Evolutionary conservation across 306 rosid species (phyloP).

Genomic region (Vigna reflexopilosa): DNA sequence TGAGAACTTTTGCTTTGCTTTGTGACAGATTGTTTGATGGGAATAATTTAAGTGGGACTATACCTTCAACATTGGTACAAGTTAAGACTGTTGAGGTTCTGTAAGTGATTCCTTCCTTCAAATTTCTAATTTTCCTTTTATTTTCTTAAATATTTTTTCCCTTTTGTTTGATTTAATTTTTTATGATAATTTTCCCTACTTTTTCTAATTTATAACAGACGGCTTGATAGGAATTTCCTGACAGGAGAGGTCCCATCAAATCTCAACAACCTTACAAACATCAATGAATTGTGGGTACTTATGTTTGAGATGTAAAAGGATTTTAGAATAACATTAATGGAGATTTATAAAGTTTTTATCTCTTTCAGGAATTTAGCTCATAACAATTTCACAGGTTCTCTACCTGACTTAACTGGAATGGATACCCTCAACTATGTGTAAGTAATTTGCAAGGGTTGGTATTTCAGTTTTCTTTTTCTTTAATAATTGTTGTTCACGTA

Average conservation of each 20-base stretch:
- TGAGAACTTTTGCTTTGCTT: slow-evolving; percentile 34
- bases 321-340: not conserved
- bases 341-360: slow-evolving; percentile 29
- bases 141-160: slow-evolving; percentile 7
- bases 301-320: slow-evolving; percentile 19
- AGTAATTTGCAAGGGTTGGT: slow-evolving; percentile 46
- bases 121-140: not conserved
- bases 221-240: slow-evolving; percentile 88
- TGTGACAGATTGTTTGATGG: slow-evolving; percentile 80
- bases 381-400: slow-evolving; percentile 67
- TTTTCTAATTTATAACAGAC: slow-evolving; percentile 63
- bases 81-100: slow-evolving; percentile 91
- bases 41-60: slow-evolving; percentile 63
- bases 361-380: slow-evolving; percentile 76
- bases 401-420: slow-evolving; percentile 80
- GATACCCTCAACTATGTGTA: slow-evolving; percentile 75
- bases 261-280: slow-evolving; percentile 67
- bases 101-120: slow-evolving; percentile 66
- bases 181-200: slow-evolving; percentile 23
- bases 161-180: not conserved
- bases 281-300: slow-evolving; percentile 80
- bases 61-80: slow-evolving; percentile 77
- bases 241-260: slow-evolving; percentile 70
- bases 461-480: slow-evolving; percentile 29
- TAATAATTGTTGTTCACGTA: slow-evolving; percentile 36